Evolutionary conservation across 208 protist species (phyloP).

Genomic region (Acanthamoeba culbertsoni): DNA sequence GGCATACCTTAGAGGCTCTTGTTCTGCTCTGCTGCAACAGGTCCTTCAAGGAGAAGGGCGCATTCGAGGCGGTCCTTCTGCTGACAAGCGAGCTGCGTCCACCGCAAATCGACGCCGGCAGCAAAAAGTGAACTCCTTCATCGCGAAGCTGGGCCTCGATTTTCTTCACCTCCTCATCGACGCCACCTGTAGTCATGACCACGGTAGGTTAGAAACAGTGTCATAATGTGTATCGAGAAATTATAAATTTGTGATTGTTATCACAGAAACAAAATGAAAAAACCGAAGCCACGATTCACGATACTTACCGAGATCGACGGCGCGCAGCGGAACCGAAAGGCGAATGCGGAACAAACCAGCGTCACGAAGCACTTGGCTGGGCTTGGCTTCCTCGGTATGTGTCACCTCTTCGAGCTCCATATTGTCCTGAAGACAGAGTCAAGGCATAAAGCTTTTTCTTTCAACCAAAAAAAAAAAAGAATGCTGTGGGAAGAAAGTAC

Average conservation of each 20-base stretch:
- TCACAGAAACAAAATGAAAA: no score
- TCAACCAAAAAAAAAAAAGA: no score
- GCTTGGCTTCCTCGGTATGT: neutral
- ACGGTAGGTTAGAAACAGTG: neutral
- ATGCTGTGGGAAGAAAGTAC: no score
- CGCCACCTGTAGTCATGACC: neutral
- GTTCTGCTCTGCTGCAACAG: neutral
- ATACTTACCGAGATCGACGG: neutral
- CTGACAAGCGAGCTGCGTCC: neutral
- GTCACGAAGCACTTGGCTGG: neutral
- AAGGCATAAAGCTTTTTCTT: neutral
- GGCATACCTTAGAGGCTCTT: neutral
- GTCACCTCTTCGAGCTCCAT: neutral
- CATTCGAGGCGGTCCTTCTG: neutral
- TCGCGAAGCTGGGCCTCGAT: neutral
- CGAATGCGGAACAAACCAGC: neutral
- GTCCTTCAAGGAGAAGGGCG: neutral
- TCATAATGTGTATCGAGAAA: neutral
- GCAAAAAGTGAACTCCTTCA: neutral
- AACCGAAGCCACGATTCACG: neutral
- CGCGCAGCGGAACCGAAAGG: neutral
- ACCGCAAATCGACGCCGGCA: neutral
- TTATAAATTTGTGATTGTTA: no score
- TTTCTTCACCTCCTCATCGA: neutral
- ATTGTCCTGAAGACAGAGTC: neutral